Evolutionary conservation across 2,329 filamentous ascomycete genomes (phyloP), one percentile per base, ranked within the genome.

Genomic region (Didymellaceae sp.): DNA sequence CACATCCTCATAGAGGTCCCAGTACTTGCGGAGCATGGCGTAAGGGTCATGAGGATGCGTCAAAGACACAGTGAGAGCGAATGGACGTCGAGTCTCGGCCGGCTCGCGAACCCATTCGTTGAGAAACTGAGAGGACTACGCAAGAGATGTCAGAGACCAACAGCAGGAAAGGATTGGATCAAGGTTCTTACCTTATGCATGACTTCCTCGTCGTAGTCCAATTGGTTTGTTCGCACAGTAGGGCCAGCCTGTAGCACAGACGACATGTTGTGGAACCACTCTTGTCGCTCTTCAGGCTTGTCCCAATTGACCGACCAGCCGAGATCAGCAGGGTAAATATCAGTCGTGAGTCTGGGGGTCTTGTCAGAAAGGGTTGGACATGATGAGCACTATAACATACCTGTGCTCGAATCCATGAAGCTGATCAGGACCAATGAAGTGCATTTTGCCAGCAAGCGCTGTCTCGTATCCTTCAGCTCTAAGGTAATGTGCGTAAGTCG

Each of bases 241-340:
- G 88, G 85, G 8, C 92, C 92, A 0, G 92, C 92, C 73, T 97
- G 91, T 66, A 93, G 79, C 62, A 97, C 93, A 6, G 91, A 96
- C 67, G 90, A 92, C 75, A 92, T 91, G 72, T 97, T 96, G 80
- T 97, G 92, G 72, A 69, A 97, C 90, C 91, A 97, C 75, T 97
- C 92, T 32, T 93, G 85, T 35, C 92, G 84, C 31, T 85, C 86
- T 25, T 91, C 77, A 35, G 92, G 91, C 72, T 92, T 86, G 70
- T 97, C 92, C 92, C 92, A 97, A 76, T 96, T 92, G 57, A 96
- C 92, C 10, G 88, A 87, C 92, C 92, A 97, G 58, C 92, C 92
- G 68, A 94, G 91, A 69, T 97, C 92, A 50, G 88, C 92, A 1
- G 92, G 92, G 74, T 97, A 97, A 69, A 97, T 96, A 73, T 97